Percentiles rank a stretch among this genome's conserved stretches.
Evolutionary conservation across 495 filamentous ascomycete species (phyloP).

Genomic region (Penicillium verhagenii): DNA sequence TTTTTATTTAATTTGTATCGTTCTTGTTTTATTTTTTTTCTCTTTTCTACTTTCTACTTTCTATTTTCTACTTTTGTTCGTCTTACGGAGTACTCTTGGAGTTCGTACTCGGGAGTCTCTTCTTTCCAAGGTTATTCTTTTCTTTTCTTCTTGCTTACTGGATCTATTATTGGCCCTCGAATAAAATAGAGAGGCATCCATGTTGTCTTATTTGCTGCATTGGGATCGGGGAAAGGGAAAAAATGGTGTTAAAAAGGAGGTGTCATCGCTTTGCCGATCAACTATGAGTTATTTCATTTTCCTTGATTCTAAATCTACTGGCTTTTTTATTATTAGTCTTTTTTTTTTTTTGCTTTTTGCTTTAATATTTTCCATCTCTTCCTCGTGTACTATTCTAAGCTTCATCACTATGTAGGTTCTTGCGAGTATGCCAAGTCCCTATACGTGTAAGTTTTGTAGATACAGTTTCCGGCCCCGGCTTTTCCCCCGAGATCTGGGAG

Average conservation of each 20-base stretch:
- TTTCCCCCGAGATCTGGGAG: too few relatives aligned
- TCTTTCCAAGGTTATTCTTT: too few relatives aligned
- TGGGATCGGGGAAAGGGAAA: conserved; percentile 3
- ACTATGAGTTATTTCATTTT: background rate
- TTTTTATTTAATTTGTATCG: background rate
- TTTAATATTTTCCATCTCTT: conserved; percentile 6
- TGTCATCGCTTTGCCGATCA: background rate
- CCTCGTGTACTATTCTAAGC: too few relatives aligned
- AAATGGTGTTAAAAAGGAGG: conserved; percentile 12
- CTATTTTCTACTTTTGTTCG: too few relatives aligned
- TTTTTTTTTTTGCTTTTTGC: background rate
- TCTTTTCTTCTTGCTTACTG: background rate
- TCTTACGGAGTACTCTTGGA: too few relatives aligned
- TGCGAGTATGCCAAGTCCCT: too few relatives aligned
- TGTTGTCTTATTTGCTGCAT: conserved; percentile 10
- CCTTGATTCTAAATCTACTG: background rate
- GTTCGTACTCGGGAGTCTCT: too few relatives aligned
- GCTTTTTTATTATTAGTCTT: background rate
- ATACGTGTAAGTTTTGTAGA: too few relatives aligned
- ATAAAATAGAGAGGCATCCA: conserved; percentile 15
- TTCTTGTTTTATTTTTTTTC: conserved; percentile 7
- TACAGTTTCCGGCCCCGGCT: too few relatives aligned
- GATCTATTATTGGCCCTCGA: conserved; percentile 1
- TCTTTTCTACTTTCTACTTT: background rate
- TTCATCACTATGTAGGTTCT: too few relatives aligned